Conservation (phyloP, 2,329 filamentous ascomycete species). For the Apiospora kogelbergensis region DNA sequence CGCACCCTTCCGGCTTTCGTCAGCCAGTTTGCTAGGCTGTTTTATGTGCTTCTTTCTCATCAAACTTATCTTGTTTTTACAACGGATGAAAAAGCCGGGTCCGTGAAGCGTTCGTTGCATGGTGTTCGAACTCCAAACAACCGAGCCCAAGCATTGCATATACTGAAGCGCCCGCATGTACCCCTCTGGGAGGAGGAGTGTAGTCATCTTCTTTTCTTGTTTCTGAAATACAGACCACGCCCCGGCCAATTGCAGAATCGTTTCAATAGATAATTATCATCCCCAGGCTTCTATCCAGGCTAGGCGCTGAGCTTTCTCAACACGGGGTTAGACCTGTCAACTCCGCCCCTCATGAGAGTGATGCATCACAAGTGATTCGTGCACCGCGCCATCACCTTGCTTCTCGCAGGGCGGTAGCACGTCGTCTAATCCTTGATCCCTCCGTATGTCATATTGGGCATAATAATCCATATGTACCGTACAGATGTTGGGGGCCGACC, state of each 20-base stretch:
- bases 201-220: neutral
- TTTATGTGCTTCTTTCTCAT: constrained; percentile 2
- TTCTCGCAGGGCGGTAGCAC: no score
- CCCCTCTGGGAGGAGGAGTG: no score
- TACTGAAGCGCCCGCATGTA: no score
- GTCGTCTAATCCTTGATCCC: neutral
- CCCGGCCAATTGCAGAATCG: neutral
- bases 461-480: neutral
- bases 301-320: neutral
- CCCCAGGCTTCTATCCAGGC: neutral
- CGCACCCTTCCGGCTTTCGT: neutral
- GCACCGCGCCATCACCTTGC: neutral
- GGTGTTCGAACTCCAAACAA: neutral
- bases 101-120: neutral
- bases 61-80: neutral
- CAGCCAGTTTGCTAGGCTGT: neutral
- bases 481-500: neutral
- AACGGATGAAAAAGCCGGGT: neutral
- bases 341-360: neutral
- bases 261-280: neutral
- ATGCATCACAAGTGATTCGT: neutral
- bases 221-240: neutral
- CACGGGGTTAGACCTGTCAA: neutral
- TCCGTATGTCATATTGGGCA: neutral
- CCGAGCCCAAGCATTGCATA: neutral